Conservation (phyloP, 768 basidiomycete genomes). For the Chalciporus pseudorubinellus region DNA sequence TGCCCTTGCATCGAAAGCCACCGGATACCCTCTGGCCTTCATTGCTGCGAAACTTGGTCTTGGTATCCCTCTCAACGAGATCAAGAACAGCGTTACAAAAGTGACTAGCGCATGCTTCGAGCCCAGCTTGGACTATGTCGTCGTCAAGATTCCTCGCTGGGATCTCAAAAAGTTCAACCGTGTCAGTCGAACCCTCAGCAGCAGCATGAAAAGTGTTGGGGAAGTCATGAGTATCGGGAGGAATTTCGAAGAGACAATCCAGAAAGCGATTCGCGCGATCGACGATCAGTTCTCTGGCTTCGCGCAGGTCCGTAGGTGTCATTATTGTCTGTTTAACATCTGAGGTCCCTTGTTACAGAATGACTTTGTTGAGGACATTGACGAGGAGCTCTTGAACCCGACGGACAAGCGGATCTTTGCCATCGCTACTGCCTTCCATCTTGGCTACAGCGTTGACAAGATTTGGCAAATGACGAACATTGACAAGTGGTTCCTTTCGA, state of each 20-base stretch:
- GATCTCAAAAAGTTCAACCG: conserved; percentile 97
- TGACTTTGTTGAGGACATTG: conserved; percentile 84
- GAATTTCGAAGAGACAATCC: conserved; percentile 98
- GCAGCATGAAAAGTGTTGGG: conserved; percentile 98
- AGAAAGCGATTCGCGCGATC: conserved; percentile 96
- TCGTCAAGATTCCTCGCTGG: conserved; percentile 99
- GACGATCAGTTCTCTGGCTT: conserved; percentile 96
- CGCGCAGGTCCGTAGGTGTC: conserved; percentile 55
- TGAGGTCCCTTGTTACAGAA: conserved; percentile 48
- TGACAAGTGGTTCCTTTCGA: conserved; percentile 97
- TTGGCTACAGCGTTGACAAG: conserved; percentile 92
- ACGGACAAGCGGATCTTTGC: conserved; percentile 98
- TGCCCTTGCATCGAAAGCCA: conserved; percentile 96
- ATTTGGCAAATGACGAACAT: conserved; percentile 98
- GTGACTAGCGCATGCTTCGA: conserved; percentile 97
- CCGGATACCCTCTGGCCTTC: conserved; percentile 96
- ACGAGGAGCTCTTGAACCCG: conserved; percentile 89
- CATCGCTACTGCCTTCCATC: conserved; percentile 89
- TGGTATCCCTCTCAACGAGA: conserved; percentile 95
- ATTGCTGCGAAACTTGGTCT: conserved; percentile 98
- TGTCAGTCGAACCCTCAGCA: conserved; percentile 86
- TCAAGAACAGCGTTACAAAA: conserved; percentile 96
- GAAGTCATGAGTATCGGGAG: conserved; percentile 99
- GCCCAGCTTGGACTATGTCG: conserved; percentile 94
- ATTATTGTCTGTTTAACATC: neutral